Evolutionary conservation across 108 stramenopile species (phyloP), one percentile per base, ranked within the genome.

Genomic region (Cyclotella kingstonii): DNA sequence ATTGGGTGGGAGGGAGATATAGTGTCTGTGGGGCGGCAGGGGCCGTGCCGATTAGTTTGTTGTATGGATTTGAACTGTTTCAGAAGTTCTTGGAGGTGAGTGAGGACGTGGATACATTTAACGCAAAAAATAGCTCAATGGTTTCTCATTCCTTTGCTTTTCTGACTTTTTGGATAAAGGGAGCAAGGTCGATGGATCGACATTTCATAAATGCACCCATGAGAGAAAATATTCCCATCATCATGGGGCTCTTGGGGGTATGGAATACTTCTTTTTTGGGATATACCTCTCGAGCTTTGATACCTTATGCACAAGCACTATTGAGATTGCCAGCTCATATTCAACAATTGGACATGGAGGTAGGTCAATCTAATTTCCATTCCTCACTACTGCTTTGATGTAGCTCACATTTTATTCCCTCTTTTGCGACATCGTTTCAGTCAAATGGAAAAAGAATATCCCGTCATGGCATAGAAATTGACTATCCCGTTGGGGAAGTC

Each of bases 261-360:
- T 99, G 99, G 99, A 99, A 99, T 76, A 84, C 90, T 55, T 86
- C 90, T 43, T 98, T 99, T 75, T 73, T 98, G 70, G 83, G 83
- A n/a, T 89, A 90, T 73, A 94, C 83, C 39, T 77, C 87, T 4
- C 61, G 90, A 29, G 85, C 89, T 23, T 77, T 83, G 19, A 76
- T 99, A 35, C 98, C 99, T 4, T 99, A 98, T 76, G 95, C 97
- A 3, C 95, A 98, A 81, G 99, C 98, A 2, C 74, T 99, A 25
- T 66, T 98, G 60, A 89, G 90, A 55, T 80, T 99, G 52, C 96
- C 99, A n/a, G 97, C 98, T 26, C 98, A 99, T 76, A 97, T 99
- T 60, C 99, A 99, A 79, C 99, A 99, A 76, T 79, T 99, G 55
- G 96, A 97, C 68, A 99, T 99, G 98, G 98, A 99, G 84, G 66